Percentiles rank a stretch among this genome's conserved stretches.
These are phyloP conservation scores for Escovopsis sp. DNA, from an alignment of 2,329 filamentous ascomycete species.

Conservation along the genomic window DNA sequence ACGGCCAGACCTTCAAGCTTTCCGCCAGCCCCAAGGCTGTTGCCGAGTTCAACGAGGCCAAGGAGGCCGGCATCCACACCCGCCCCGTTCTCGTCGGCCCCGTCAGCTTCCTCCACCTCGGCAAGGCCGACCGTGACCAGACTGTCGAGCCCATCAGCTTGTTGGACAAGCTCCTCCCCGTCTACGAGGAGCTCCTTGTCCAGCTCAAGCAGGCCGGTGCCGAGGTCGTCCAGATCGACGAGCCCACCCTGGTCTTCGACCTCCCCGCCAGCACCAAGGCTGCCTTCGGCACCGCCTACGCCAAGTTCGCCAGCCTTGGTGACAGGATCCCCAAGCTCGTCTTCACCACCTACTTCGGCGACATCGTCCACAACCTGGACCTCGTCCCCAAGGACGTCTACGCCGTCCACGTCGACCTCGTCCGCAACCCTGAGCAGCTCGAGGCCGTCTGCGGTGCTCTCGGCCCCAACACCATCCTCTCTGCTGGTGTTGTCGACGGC, in stretches of 20 bases:
- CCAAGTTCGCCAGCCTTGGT: constrained; percentile 67
- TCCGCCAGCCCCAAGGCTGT: constrained; percentile 82
- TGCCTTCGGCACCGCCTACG: constrained; percentile 95
- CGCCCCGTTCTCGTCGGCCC: constrained; percentile 91
- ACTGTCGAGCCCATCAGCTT: constrained; percentile 85
- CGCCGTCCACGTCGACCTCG: constrained; percentile 86
- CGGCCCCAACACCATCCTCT: constrained; percentile 79
- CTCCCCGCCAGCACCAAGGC: constrained; percentile 80
- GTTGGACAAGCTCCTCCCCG: constrained; percentile 80
- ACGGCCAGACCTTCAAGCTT: constrained; percentile 94
- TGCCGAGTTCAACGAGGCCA: constrained; percentile 87
- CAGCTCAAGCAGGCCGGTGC: constrained; percentile 94
- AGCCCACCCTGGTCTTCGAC: constrained; percentile 93
- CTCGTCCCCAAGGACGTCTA: constrained; percentile 66
- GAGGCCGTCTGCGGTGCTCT: constrained; percentile 70
- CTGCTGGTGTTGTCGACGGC: constrained; percentile 91
- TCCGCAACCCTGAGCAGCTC: constrained; percentile 97
- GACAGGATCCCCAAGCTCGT: constrained; percentile 74
- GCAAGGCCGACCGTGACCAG: constrained; percentile 95
- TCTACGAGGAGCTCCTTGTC: constrained; percentile 85
- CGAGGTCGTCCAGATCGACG: constrained; percentile 94
- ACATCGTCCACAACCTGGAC: constrained; percentile 98
- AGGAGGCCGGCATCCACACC: constrained; percentile 87
- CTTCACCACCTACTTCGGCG: constrained; percentile 96
- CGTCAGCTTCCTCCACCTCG: constrained; percentile 93